Evolutionary conservation across 2,329 filamentous ascomycete species (phyloP), one percentile per base, ranked within the genome.

Genomic region (Didymella pinodella): DNA sequence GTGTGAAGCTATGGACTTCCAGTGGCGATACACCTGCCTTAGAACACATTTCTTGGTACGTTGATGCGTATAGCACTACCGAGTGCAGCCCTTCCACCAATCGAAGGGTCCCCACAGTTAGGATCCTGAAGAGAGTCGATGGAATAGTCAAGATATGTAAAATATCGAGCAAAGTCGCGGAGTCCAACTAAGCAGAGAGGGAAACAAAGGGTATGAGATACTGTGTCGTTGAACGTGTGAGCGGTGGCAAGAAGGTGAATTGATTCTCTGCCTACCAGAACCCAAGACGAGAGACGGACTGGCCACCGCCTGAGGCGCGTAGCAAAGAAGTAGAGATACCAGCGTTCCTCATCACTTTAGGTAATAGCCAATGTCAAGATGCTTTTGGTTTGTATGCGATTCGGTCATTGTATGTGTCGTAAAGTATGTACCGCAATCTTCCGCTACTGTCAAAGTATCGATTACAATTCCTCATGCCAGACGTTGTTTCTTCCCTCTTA

Each of bases 351-450:
- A 20, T 22, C 20, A n/a, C 31, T 10, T 36, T 26, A 31, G 29
- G 12, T 34, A n/a, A 25, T 26, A 31, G 29, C 7, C 25, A n/a
- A 25, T 3, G 14, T 36, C 31, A 32, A 25, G 18, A 28, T 18
- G 18, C 7, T 32, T 22, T 16, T 34, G 3, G 14, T 14, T n/a
- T 47, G 10, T 20, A 20, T 20, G n/a, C 16, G n/a, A 20, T 49
- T 49, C 20, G 16, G 6, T 53, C n/a, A 28, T 44, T 46, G 10
- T 22, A 40, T 48, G 34, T 36, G 32, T 47, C 12, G 11, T 54
- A 46, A 54, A 16, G 22, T 50, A 54, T 59, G 34, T 54, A 54
- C 40, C 22, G 11, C 41, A 34, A 43, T 26, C n/a, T n/a, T 34
- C 32, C 38, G 18, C 12, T 41, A 54, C 46, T 54, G 48, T 29